Evolutionary conservation across 2,329 filamentous ascomycete species (phyloP), one percentile per base, ranked within the genome.

Genomic region (Simplicillium sp.): DNA sequence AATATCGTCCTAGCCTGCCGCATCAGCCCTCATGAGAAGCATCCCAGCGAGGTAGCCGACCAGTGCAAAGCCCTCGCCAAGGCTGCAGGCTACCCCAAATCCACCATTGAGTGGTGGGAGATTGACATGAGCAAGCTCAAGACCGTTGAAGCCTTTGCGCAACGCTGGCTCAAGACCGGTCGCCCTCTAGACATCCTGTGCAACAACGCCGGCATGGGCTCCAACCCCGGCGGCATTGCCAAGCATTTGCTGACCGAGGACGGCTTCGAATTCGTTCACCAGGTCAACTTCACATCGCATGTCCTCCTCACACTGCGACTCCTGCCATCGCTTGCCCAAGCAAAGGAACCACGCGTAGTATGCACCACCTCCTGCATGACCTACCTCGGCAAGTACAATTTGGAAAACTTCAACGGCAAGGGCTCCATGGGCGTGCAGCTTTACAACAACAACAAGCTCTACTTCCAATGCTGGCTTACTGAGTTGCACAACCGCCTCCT

Each of bases 401-500:
- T 56, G 12, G 25, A 29, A 25, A 52, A 58, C 36, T 50, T 45
- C 39, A 56, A 57, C 43, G 48, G 46, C 29, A 44, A 46, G 14
- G 40, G 37, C 29, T 39, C 44, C 31, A 16, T 34, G 5, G 43
- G 43, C 29, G 43, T 45, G n/a, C 36, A 43, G 20, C 29, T 42
- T 17, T 59, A 59, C 45, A 28, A 41, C 11, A 56, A 59, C 44
- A 59, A 58, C 48, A 59, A 59, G 39, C 46, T 59, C 6, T 58
- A 55, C 44, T 58, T 55, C 41, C 56, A 59, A 44, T 50, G 50
- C 36, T 59, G 55, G 55, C 46, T 58, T 11, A 50, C 53, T 3
- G 56, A 57, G 43, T 45, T 59, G 34, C 54, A 59, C 38, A 31
- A 38, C 2, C 52, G 54, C 6, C 37, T 58, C 4, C 36, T 50